Percentiles rank a stretch among this genome's conserved stretches.
Conservation (phyloP, 192 early-diverging fungal species). For the Cladochytrium replicatum region DNA sequence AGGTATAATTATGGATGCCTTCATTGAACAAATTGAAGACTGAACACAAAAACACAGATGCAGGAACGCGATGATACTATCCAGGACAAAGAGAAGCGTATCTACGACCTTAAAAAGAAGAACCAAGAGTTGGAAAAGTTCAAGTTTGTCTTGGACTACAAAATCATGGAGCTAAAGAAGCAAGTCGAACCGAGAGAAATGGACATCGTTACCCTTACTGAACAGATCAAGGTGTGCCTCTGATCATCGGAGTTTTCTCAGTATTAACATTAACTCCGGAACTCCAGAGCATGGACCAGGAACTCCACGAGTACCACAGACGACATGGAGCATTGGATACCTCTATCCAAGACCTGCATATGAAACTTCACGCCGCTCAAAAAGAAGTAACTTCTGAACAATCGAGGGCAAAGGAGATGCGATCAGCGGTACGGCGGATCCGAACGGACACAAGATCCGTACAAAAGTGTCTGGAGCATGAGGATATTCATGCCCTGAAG, state of each 20-base stretch:
- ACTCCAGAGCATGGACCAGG: conserved; percentile 43
- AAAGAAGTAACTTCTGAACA: conserved; percentile 18
- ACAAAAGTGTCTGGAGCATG: conserved; percentile 6
- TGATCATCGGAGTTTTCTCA: neutral
- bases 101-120: conserved; percentile 49
- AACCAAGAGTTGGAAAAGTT: conserved; percentile 56
- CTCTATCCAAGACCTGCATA: conserved; percentile 29
- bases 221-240: conserved; percentile 30
- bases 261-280: neutral
- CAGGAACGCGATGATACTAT: conserved; percentile 52
- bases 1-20: conserved; percentile 23
- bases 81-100: conserved; percentile 48
- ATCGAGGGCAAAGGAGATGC: conserved; percentile 13
- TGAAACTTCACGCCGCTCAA: conserved; percentile 35
- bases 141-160: conserved; percentile 53
- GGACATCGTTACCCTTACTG: conserved; percentile 33
- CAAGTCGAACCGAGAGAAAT: conserved; percentile 45
- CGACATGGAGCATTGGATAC: conserved; percentile 27
- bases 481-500: conserved; percentile 22
- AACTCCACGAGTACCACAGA: conserved; percentile 36
- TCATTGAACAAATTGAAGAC: neutral
- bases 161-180: conserved; percentile 45
- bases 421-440: conserved; percentile 21
- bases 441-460: conserved; percentile 28
- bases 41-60: conserved; percentile 21